Evolutionary conservation across 2,329 filamentous ascomycete genomes (phyloP).

Genomic region (Ceratocystiopsis sp.): DNA sequence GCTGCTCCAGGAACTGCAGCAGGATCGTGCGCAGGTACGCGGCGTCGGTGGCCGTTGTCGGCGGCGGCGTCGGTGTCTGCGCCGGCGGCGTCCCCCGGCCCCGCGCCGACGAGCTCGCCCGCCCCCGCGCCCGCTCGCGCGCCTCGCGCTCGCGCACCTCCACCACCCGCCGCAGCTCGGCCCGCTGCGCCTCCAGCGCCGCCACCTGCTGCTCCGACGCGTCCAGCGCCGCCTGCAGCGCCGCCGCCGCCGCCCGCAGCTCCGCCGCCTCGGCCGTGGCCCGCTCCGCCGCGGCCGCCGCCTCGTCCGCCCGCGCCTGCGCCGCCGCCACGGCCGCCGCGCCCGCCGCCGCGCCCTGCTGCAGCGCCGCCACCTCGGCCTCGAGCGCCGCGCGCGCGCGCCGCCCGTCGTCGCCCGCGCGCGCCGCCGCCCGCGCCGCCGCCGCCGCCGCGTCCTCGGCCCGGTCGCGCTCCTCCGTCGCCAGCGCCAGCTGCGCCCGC

Average conservation of each 20-base stretch:
- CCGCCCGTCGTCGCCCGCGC: constrained; percentile 78
- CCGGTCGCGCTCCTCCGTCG: constrained; percentile 84
- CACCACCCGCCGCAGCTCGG: constrained; percentile 55
- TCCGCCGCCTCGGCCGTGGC: constrained; percentile 59
- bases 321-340: constrained; percentile 58
- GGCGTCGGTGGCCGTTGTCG: constrained; percentile 23
- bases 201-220: constrained; percentile 68
- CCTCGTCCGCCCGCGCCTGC: constrained; percentile 54
- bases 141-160: constrained; percentile 34
- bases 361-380: constrained; percentile 51
- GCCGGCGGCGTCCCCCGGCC: too few species aligned
- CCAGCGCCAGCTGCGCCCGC: constrained; percentile 72
- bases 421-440: constrained; percentile 54
- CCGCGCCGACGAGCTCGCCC: too few species aligned
- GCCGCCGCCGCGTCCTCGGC: constrained; percentile 80
- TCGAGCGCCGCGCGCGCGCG: constrained; percentile 67
- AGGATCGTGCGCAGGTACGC: constrained; percentile 68
- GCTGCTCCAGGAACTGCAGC: constrained; percentile 66
- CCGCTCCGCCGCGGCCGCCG: constrained; percentile 53
- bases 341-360: constrained; percentile 62
- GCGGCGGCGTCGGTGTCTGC: constrained; percentile 4
- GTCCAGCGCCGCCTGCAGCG: constrained; percentile 66
- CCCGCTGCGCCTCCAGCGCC: constrained; percentile 68
- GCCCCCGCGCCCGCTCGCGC: constrained; percentile 11
- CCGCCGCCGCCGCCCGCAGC: constrained; percentile 57